These are phyloP conservation scores for Geotrichum bryndzae DNA, from an alignment of 1,139 yeast genomes.

Conservation along the genomic window DNA sequence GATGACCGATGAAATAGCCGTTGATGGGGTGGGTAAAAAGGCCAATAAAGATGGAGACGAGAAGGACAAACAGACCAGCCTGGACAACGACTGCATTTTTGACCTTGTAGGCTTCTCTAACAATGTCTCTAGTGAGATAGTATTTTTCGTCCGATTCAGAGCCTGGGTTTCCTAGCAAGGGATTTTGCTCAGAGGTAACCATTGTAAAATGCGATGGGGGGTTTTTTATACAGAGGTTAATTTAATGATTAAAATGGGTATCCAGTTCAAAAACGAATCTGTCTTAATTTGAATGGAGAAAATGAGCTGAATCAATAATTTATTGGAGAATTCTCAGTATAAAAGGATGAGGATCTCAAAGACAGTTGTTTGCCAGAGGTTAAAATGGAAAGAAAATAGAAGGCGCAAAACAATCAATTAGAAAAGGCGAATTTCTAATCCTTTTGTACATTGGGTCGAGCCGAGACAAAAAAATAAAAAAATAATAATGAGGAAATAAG, in stretches of 20 bases:
- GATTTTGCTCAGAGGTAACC: background rate
- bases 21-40: slow-evolving; percentile 21
- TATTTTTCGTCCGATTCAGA: background rate
- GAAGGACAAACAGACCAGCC: slow-evolving; percentile 19
- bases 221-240: background rate
- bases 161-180: slow-evolving; percentile 3
- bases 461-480: background rate
- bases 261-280: background rate
- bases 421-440: slow-evolving; percentile 2
- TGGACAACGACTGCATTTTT: slow-evolving; percentile 20
- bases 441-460: background rate
- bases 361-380: background rate
- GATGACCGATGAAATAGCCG: slow-evolving; percentile 26
- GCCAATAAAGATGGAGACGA: slow-evolving; percentile 18
- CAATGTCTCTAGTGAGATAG: slow-evolving; percentile 2
- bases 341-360: background rate
- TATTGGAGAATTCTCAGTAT: background rate
- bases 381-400: background rate
- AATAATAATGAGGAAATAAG: background rate
- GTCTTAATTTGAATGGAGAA: background rate
- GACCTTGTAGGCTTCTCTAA: background rate
- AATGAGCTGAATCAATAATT: background rate
- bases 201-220: background rate
- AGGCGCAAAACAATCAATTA: background rate
- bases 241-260: background rate